Percentiles rank a stretch among this genome's conserved stretches.
Conservation (phyloP, 164 flowering plant genomes). For the Annona squamosa region DNA sequence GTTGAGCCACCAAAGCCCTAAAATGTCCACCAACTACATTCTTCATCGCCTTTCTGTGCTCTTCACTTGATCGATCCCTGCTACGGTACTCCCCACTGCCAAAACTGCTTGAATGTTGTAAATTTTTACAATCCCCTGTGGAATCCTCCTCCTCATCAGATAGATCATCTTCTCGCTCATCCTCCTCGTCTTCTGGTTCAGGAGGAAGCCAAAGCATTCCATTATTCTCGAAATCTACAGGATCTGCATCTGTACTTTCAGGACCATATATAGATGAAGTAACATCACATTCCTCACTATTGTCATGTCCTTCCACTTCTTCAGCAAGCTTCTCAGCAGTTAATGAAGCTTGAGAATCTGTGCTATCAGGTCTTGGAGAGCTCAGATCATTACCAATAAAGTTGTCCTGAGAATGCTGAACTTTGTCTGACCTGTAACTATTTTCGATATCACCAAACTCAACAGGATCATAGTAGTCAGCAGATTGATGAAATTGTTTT, state of each 20-base stretch:
- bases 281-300: conserved; percentile 37
- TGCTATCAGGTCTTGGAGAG: conserved; percentile 34
- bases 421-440: conserved; percentile 37
- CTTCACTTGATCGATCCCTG: conserved; percentile 70
- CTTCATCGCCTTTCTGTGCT: conserved; percentile 77
- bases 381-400: conserved; percentile 29
- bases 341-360: conserved; percentile 24
- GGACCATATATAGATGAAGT: conserved; percentile 41
- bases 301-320: conserved; percentile 32
- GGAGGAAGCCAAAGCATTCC: conserved; percentile 95
- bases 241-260: conserved; percentile 48
- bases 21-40: conserved; percentile 94
- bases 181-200: conserved; percentile 94
- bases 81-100: conserved; percentile 72
- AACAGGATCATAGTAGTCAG: conserved; percentile 39
- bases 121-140: conserved; percentile 74
- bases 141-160: conserved; percentile 73
- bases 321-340: conserved; percentile 22
- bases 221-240: conserved; percentile 93
- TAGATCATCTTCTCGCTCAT: conserved; percentile 57
- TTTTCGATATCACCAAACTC: conserved; percentile 42
- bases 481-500: conserved; percentile 34
- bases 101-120: conserved; percentile 62
- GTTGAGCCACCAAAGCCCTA: conserved; percentile 87
- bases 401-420: conserved; percentile 39